These are phyloP conservation scores for Fusarium solani-melongenae DNA, from an alignment of 2,329 filamentous ascomycete genomes.

Conservation along the genomic window DNA sequence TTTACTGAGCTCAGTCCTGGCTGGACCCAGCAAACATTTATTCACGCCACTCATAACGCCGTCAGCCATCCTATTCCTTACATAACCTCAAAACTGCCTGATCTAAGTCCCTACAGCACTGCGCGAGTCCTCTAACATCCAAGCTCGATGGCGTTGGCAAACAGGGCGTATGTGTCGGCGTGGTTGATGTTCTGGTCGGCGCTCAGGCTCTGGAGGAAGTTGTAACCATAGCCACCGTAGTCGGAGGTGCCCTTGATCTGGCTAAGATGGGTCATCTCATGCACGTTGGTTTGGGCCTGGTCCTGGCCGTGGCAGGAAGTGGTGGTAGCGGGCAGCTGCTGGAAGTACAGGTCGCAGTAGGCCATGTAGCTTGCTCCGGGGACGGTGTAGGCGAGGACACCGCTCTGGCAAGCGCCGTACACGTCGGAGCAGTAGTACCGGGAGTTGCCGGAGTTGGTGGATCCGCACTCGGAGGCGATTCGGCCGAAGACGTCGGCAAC, in stretches of 20 bases:
- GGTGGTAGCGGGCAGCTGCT: slow-evolving; percentile 59
- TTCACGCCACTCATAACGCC: background rate
- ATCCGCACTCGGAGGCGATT: slow-evolving; percentile 67
- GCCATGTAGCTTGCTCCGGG: slow-evolving; percentile 65
- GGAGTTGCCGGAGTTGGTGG: slow-evolving; percentile 59
- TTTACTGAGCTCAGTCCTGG: background rate
- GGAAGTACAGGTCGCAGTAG: slow-evolving; percentile 72
- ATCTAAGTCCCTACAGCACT: background rate
- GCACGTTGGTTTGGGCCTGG: slow-evolving; percentile 71
- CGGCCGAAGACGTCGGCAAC: slow-evolving; percentile 63
- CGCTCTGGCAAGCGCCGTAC: slow-evolving; percentile 60
- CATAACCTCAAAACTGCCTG: too few relatives aligned
- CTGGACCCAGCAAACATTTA: background rate
- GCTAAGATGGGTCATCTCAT: slow-evolving; percentile 73
- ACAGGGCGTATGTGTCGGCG: slow-evolving; percentile 63
- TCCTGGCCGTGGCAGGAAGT: slow-evolving; percentile 71
- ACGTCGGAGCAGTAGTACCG: slow-evolving; percentile 69
- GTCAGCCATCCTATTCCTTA: background rate
- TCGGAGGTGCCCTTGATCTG: slow-evolving; percentile 69
- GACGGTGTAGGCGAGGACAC: slow-evolving; percentile 71
- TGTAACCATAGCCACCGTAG: slow-evolving; percentile 66
- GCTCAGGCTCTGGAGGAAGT: slow-evolving; percentile 61
- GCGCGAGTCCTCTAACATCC: slow-evolving; percentile 48
- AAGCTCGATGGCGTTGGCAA: slow-evolving; percentile 39
- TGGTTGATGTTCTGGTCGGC: slow-evolving; percentile 66